phyloP scores from a whole-genome alignment of 306 rosid genomes.

The Lathyrus tuberosus region DNA sequence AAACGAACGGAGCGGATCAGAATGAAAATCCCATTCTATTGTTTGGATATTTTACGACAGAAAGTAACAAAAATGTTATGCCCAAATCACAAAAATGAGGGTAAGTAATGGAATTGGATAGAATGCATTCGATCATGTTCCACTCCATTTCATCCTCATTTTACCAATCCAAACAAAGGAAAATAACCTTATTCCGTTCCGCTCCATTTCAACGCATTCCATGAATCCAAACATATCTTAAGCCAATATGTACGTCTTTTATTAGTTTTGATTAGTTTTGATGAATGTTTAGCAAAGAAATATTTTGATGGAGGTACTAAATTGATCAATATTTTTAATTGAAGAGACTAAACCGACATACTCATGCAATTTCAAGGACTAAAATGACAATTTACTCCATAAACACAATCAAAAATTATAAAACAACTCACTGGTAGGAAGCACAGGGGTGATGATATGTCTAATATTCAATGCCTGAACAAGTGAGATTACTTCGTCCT shows the following conservation, averaged over 20 bases:
- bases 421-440: slow-evolving; percentile 87
- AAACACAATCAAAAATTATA: slow-evolving; percentile 22
- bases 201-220: too few species aligned
- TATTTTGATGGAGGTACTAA: neutral
- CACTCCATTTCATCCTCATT: too few species aligned
- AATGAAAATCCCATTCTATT: too few species aligned
- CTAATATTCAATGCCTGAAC: slow-evolving; percentile 76
- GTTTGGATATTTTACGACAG: too few species aligned
- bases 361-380: neutral
- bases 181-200: too few species aligned
- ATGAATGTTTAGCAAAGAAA: neutral
- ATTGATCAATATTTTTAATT: neutral
- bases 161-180: too few species aligned
- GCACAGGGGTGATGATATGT: slow-evolving; percentile 71
- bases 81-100: too few species aligned
- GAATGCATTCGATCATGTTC: too few species aligned
- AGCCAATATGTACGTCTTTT: neutral
- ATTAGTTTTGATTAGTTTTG: neutral
- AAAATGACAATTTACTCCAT: neutral
- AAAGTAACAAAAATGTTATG: too few species aligned
- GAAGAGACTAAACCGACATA: neutral
- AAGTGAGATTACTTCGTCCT: slow-evolving; percentile 82
- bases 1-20: too few species aligned
- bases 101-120: too few species aligned
- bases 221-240: too few species aligned